These are phyloP conservation scores for Ilex aquifolium DNA, from an alignment of 257 asterid genomes.

Conservation along the genomic window DNA sequence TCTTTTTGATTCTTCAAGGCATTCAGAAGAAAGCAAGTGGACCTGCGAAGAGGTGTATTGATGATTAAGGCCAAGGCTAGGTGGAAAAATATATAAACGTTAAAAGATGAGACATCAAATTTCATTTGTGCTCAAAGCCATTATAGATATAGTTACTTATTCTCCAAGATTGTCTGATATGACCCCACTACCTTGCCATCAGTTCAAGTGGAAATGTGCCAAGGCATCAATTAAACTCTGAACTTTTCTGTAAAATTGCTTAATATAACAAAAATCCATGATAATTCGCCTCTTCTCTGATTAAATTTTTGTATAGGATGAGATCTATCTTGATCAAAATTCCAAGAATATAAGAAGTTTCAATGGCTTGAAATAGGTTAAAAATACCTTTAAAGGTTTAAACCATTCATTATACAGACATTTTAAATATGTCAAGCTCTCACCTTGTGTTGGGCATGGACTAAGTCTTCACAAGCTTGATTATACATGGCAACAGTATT, in stretches of 20 bases:
- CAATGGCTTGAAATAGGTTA: no score
- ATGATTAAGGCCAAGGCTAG: no score
- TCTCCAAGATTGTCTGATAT: no score
- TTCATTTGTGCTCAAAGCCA: no score
- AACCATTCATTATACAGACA: neutral
- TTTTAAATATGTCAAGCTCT: slow-evolving; percentile 17
- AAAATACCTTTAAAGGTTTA: neutral
- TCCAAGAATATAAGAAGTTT: no score
- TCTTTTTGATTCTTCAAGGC: slow-evolving; percentile 59
- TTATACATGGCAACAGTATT: slow-evolving; percentile 55
- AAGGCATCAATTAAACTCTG: no score
- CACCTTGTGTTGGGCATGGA: slow-evolving; percentile 63
- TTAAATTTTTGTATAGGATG: neutral
- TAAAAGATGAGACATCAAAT: neutral
- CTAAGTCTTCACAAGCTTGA: slow-evolving; percentile 64
- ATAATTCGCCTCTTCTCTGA: neutral
- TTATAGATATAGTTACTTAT: no score
- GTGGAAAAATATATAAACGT: neutral
- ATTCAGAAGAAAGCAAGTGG: slow-evolving; percentile 57
- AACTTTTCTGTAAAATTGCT: no score
- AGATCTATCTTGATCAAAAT: neutral
- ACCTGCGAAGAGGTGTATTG: slow-evolving; percentile 36
- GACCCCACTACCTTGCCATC: no score
- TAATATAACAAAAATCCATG: neutral
- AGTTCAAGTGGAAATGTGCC: no score